Evolutionary conservation across 1,284 basidiomycete genomes (phyloP), one percentile per base, ranked within the genome.

Genomic region (Schizopora paradoxa): DNA sequence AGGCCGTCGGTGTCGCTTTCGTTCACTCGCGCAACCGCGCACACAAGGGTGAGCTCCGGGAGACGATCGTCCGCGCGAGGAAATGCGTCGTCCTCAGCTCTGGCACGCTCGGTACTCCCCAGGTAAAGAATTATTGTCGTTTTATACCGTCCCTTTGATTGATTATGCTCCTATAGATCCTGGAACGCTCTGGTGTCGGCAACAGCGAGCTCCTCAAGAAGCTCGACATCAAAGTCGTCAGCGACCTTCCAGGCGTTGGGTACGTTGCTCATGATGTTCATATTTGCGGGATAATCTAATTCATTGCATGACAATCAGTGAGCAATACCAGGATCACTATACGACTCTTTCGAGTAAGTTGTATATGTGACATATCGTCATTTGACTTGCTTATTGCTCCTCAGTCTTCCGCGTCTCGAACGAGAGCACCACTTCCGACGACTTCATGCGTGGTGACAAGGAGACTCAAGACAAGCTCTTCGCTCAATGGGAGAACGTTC

Each of bases 241-340:
- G 77, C 54, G 80, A 86, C 55, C 69, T 85, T 47, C 79, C 82
- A 13, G 80, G 82, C 40, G 82, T 85, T 46, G 81, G 79, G 77
- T 78, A 59, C 29, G 77, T 62, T 14, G 34, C 35, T 29, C 25
- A 39, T 37, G 32, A 13, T 14, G 33, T 34, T 26, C 27, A 8
- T 13, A 3, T 36, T 37, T 14, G 27, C 14, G 25, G 19, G 25
- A 19, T 31, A 27, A 27, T 35, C n/a, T n/a, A 25, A 28, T n/a
- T 40, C 14, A 43, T 38, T 5, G 29, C 26, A n/a, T 33, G 27
- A 14, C 36, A 29, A 23, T 29, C 47, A 79, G 79, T 26, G 79
- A 83, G 61, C 66, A 83, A 61, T 85, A 84, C 60, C 79, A 84
- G 59, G 82, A 84, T 55, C 82, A 85, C 58, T 84, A 83, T 59